Percentiles rank a stretch among this genome's conserved stretches.
Evolutionary conservation across 2,329 filamentous ascomycete species (phyloP).

Genomic region (Neospermospora avenae): DNA sequence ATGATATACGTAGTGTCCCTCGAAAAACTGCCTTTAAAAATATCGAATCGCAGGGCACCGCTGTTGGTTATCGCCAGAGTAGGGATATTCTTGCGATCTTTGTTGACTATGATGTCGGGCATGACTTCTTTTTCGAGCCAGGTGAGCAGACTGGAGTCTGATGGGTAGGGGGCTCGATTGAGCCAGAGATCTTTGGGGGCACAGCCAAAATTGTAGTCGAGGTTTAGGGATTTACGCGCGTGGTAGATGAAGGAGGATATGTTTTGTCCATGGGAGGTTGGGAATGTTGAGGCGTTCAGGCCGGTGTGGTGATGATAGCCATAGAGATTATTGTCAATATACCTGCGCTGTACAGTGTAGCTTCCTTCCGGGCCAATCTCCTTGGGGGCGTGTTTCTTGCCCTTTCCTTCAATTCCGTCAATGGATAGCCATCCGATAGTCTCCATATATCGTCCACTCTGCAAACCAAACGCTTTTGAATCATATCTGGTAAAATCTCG

Average conservation of each 20-base stretch:
- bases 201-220: conserved; percentile 79
- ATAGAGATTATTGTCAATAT: conserved; percentile 91
- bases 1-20: conserved; percentile 82
- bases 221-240: conserved; percentile 65
- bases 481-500: conserved; percentile 82
- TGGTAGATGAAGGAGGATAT: conserved; percentile 67
- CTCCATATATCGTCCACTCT: conserved; percentile 90
- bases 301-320: conserved; percentile 80
- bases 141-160: conserved; percentile 71
- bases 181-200: conserved; percentile 80
- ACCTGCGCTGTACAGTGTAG: conserved; percentile 69
- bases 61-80: conserved; percentile 80
- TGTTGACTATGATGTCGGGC: conserved; percentile 59
- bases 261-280: conserved; percentile 69
- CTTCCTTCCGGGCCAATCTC: conserved; percentile 35
- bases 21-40: conserved; percentile 90
- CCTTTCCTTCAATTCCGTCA: conserved; percentile 49
- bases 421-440: conserved; percentile 93
- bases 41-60: conserved; percentile 89
- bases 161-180: conserved; percentile 70
- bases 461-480: conserved; percentile 71
- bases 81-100: conserved; percentile 56
- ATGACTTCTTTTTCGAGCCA: conserved; percentile 77
- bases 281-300: conserved; percentile 68
- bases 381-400: conserved; percentile 28